These are phyloP conservation scores for Gossypium lobatum DNA, from an alignment of 441 rosid species.

Conservation along the genomic window DNA sequence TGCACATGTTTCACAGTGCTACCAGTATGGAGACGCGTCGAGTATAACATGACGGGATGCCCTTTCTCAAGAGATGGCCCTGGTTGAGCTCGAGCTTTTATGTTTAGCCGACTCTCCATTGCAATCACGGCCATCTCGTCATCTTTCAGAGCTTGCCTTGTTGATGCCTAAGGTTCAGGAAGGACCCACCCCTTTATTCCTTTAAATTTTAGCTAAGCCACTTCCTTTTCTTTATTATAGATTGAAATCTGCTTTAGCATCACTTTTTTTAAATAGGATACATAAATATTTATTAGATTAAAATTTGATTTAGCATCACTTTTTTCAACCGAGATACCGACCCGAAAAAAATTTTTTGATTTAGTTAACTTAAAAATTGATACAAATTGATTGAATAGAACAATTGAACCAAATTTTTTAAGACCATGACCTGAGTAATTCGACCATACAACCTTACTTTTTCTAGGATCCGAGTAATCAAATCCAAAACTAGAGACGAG, in stretches of 20 bases:
- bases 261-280: neutral
- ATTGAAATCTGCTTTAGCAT: neutral
- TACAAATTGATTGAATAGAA: no score
- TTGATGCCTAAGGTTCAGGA: neutral
- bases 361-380: no score
- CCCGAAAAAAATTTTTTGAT: no score
- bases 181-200: neutral
- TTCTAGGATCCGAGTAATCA: no score
- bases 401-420: no score
- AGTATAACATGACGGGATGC: neutral
- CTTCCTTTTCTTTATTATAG: neutral
- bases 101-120: neutral
- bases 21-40: neutral
- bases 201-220: neutral
- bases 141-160: neutral
- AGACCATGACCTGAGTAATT: no score
- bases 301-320: no score
- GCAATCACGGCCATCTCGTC: neutral
- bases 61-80: neutral
- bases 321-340: no score
- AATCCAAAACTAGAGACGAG: no score
- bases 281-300: no score
- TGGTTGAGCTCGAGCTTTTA: neutral
- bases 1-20: constrained; percentile 7
- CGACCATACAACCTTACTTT: no score